Percentiles rank a stretch among this genome's conserved stretches.
These are phyloP conservation scores for Sporisorium reilianum DNA, from an alignment of 1,284 basidiomycete species.

Conservation along the genomic window DNA sequence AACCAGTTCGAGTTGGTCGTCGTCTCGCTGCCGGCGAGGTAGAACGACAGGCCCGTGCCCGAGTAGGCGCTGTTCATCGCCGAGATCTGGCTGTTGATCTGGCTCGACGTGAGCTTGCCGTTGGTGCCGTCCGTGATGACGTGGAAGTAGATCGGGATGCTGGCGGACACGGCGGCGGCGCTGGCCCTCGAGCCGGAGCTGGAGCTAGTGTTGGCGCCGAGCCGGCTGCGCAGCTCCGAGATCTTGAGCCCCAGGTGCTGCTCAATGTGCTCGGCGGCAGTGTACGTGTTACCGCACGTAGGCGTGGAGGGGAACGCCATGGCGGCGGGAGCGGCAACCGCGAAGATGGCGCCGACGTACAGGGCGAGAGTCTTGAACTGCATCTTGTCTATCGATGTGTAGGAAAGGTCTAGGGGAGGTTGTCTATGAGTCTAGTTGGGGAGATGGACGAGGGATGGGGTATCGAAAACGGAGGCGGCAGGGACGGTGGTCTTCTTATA, in stretches of 20 bases:
- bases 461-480: neutral
- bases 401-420: neutral
- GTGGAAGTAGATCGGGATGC: slow-evolving; percentile 52
- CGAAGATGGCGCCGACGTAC: slow-evolving; percentile 20
- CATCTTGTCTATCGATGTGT: slow-evolving; percentile 25
- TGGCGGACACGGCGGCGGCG: slow-evolving; percentile 20
- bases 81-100: slow-evolving; percentile 71
- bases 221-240: neutral
- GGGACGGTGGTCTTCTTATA: neutral
- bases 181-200: neutral
- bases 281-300: slow-evolving; percentile 24
- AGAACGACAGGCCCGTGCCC: slow-evolving; percentile 72
- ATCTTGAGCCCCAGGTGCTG: slow-evolving; percentile 23
- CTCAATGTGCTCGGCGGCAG: slow-evolving; percentile 24
- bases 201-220: neutral
- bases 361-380: slow-evolving; percentile 35
- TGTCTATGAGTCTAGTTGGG: too few relatives aligned
- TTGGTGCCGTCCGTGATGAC: slow-evolving; percentile 50
- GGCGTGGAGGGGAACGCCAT: slow-evolving; percentile 19
- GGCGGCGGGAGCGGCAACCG: slow-evolving; percentile 21
- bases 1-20: slow-evolving; percentile 73
- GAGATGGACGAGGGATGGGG: neutral
- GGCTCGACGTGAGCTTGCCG: slow-evolving; percentile 30
- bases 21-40: slow-evolving; percentile 70
- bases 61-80: slow-evolving; percentile 73